phyloP scores from a whole-genome alignment of 2,329 filamentous ascomycete species.

The Ceratocystis colombiana region DNA sequence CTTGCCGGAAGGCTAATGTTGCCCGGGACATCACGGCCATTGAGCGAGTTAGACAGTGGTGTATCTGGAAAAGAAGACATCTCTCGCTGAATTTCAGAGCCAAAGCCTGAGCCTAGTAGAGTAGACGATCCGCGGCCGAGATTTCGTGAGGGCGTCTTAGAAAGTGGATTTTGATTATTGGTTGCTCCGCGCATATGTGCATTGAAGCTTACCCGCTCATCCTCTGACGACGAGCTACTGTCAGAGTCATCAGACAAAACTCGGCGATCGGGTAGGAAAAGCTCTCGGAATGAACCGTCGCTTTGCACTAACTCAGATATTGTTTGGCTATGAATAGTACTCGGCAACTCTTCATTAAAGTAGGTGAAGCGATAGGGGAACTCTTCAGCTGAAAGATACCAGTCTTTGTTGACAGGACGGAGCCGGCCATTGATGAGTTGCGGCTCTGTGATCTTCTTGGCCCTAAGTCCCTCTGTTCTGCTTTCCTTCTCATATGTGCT shows the following conservation, averaged over 20 bases:
- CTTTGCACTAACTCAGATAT: conserved; percentile 88
- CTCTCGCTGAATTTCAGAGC: conserved; percentile 10
- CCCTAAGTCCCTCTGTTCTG: conserved; percentile 67
- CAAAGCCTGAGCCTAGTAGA: not conserved
- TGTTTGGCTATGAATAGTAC: conserved; percentile 89
- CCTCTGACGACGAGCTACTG: conserved; percentile 33
- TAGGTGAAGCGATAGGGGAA: conserved; percentile 93
- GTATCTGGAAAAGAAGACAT: conserved; percentile 13
- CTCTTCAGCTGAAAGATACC: conserved; percentile 83
- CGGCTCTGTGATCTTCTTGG: conserved; percentile 88
- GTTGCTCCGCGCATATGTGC: conserved; percentile 23
- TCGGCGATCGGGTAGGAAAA: conserved; percentile 82
- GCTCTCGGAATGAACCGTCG: conserved; percentile 69
- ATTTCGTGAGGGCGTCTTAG: conserved; percentile 13
- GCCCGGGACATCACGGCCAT: not conserved
- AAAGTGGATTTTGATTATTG: conserved; percentile 16
- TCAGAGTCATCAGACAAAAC: conserved; percentile 64
- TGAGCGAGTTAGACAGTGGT: conserved; percentile 9
- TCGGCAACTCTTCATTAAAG: conserved; percentile 94
- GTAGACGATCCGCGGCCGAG: conserved; percentile 13
- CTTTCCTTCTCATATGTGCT: conserved; percentile 81
- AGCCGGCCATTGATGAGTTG: conserved; percentile 83
- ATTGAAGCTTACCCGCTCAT: conserved; percentile 25
- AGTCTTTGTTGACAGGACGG: conserved; percentile 65
- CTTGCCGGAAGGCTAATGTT: conserved; percentile 1